Percentiles rank a stretch among this genome's conserved stretches.
phyloP scores from a whole-genome alignment of 1,284 basidiomycete species.

The Trichosporon sp. region DNA sequence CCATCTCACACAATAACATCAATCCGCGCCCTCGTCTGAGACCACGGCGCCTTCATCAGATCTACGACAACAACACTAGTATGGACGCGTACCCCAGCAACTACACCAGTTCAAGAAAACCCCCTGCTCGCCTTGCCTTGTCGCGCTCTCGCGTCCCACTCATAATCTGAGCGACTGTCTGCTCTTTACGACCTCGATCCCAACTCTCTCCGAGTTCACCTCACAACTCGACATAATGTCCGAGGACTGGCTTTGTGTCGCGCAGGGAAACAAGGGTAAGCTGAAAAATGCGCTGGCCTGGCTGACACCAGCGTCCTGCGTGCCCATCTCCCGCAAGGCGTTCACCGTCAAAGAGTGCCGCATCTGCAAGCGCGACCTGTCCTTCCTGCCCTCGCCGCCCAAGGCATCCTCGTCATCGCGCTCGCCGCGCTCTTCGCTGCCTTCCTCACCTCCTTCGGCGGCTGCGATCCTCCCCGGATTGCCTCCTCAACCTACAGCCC shows the following conservation, averaged over 20 bases:
- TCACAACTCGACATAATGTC: neutral
- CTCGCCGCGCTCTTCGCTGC: neutral
- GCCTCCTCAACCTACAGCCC: neutral
- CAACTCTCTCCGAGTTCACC: neutral
- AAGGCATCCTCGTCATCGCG: neutral
- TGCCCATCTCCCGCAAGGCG: neutral
- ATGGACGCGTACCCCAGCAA: neutral
- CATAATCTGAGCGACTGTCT: neutral
- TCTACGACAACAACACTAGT: neutral
- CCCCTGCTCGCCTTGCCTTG: no score
- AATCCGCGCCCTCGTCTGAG: neutral
- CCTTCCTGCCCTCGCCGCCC: neutral
- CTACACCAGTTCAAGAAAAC: neutral
- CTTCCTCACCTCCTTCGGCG: neutral
- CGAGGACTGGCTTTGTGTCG: neutral
- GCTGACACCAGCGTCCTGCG: neutral
- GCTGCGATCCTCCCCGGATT: neutral
- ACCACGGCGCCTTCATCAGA: neutral
- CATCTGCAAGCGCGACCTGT: neutral
- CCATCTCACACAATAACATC: neutral
- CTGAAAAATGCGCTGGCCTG: neutral
- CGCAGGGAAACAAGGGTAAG: neutral
- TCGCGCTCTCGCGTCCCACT: neutral
- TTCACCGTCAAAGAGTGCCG: slow-evolving; percentile 2
- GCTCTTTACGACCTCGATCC: neutral